Evolutionary conservation across 306 rosid genomes (phyloP), one percentile per base, ranked within the genome.

Genomic region (Geum urbanum): DNA sequence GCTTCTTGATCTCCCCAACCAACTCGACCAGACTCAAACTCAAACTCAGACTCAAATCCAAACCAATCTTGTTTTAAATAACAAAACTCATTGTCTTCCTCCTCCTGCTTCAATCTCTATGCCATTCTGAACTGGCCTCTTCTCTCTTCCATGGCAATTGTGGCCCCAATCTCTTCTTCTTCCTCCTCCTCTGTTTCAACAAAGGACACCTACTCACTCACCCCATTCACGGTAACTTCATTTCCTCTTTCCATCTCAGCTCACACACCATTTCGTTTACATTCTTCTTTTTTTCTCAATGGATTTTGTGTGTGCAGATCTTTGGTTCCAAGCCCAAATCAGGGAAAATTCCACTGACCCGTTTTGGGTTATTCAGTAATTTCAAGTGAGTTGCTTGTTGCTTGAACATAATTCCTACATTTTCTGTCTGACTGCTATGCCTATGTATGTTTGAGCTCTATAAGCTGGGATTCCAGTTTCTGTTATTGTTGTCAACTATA

Each of bases 131-230:
- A 41, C 59, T 20, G 59, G n/a, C 59, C 15, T 15, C 54, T 50
- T 8, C 66, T 73, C n/a, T n/a, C 81, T 81, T 73, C 77, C 58
- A 94, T 94, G 97, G 97, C 97, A 18, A 20, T 55, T 81, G 76
- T 79, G 68, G n/a, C 82, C 0, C 71, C 84, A 18, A 58, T 24
- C 27, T 24, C 27, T 24, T 24, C n/a, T n/a, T n/a, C 27, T 24
- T 24, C 27, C 2, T 24, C 72, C 74, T 82, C 70, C 76, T 81
- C 91, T 10, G 56, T 85, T 73, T 84, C 92, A 0, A 45, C 70
- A 65, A 79, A 74, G 27, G 27, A 24, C 27, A 0, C 27, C 72
- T 50, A 73, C 64, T 69, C 81, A 32, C 12, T 58, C 27, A 24
- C 27, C 22, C 66, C 61, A 51, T 51, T 22, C 56, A 7, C 56